These are phyloP conservation scores for Aspergillus bombycis DNA, from an alignment of 2,329 filamentous ascomycete genomes.

Conservation along the genomic window DNA sequence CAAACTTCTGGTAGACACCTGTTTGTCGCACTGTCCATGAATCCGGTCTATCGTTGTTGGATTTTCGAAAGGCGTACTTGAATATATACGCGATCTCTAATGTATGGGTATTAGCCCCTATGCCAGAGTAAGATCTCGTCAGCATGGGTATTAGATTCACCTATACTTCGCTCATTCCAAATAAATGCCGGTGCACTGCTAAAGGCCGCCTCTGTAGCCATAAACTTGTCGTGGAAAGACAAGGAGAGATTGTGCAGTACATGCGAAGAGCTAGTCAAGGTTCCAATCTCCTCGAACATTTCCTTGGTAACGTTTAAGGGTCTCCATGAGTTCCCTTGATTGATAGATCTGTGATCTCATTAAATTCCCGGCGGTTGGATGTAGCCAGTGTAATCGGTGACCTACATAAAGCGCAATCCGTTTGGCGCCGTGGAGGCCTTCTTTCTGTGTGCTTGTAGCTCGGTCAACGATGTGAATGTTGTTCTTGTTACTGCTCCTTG, in stretches of 20 bases:
- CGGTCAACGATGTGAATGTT: slow-evolving; percentile 11
- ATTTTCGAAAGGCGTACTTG: slow-evolving; percentile 33
- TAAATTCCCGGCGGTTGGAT: not conserved
- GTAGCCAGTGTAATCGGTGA: not conserved
- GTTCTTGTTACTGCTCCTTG: not conserved
- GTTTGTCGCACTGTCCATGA: slow-evolving; percentile 36
- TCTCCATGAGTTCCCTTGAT: slow-evolving; percentile 30
- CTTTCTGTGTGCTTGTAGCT: slow-evolving; percentile 7
- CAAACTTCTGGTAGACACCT: slow-evolving; percentile 35
- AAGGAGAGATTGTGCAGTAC: slow-evolving; percentile 27
- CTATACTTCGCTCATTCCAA: slow-evolving; percentile 14
- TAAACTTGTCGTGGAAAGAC: slow-evolving; percentile 30
- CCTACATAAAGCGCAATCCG: slow-evolving; percentile 20
- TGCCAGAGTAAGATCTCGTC: not conserved
- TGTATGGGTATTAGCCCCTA: not conserved
- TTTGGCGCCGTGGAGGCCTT: not conserved
- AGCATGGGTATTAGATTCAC: slow-evolving; percentile 15
- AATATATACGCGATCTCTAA: slow-evolving; percentile 32
- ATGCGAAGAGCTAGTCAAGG: slow-evolving; percentile 17
- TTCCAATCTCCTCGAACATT: slow-evolving; percentile 28
- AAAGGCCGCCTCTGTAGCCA: slow-evolving; percentile 29
- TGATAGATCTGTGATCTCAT: slow-evolving; percentile 26
- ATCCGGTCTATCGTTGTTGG: slow-evolving; percentile 19
- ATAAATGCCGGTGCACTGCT: slow-evolving; percentile 22
- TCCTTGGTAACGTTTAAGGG: slow-evolving; percentile 26